Evolutionary conservation across 352 stramenopile species (phyloP), one percentile per base, ranked within the genome.

Genomic region (Phytopythium cucurbitacearum): DNA sequence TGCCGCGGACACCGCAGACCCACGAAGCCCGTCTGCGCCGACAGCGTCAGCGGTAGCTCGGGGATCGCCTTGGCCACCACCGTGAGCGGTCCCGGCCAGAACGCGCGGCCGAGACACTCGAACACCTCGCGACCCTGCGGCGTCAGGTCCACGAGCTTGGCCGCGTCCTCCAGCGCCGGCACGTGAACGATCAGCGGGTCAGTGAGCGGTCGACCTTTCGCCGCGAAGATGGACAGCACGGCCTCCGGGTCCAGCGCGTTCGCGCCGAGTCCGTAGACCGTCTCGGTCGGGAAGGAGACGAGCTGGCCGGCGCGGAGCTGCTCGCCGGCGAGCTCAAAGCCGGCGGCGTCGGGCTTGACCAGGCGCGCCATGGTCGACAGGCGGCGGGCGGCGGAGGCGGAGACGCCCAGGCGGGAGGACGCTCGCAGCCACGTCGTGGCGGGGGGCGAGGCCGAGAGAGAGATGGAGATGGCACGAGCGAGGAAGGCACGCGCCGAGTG

Each of bases 141-240:
- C 9, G 76, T 76, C 47, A 96, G 67, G 53, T 97, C 73, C 33
- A 98, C 74, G 33, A 99, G 79, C 60, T 80, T 62, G n/a, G 93
- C 60, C 4, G 97, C 97, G 32, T 95, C 78, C 16, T 80, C 62
- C n/a, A 80, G 64, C 41, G 87, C 71, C 1, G 82, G 81, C 16
- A 99, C 95, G 68, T 99, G 97, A 7, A 99, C 96, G 67, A 99
- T 99, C 21, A 99, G 69, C 16, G 97, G 97, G 71, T 99, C 97
- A 5, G 93, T 98, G 15, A 99, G 76, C 38, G 97, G 97, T 45
- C 97, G 73, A 28, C 80, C 90, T 59, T 99, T 99, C 46, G 90
- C 90, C 51, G 80, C 61, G 73, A 99, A 99, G 65, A 99, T 98
- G 56, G 86, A 87, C n/a, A 93, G 71, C 41, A 99, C 83, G 13